Percentiles rank a stretch among this genome's conserved stretches.
Conservation (phyloP, 192 early-diverging fungal genomes). For the Piromyces finnis region DNA sequence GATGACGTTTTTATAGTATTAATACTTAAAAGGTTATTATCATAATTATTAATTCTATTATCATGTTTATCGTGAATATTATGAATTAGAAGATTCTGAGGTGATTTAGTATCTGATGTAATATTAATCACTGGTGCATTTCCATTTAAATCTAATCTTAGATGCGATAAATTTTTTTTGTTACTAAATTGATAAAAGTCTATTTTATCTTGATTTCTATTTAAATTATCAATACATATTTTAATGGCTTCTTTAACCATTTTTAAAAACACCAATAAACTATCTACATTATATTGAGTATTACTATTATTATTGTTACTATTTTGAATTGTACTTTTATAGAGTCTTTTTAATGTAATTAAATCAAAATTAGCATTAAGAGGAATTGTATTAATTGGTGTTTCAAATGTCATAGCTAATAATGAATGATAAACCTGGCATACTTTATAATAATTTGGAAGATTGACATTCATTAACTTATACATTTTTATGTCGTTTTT, state of each 20-base stretch:
- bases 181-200: not conserved
- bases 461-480: not conserved
- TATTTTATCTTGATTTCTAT: not conserved
- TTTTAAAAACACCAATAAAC: not conserved
- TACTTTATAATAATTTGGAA: not conserved
- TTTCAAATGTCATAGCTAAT: not conserved
- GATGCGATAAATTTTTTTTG: too few relatives aligned
- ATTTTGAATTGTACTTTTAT: not conserved
- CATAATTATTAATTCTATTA: too few relatives aligned
- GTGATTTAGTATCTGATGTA: too few relatives aligned
- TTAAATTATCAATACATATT: not conserved
- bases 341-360: not conserved
- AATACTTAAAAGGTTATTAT: not conserved
- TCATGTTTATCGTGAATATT: too few relatives aligned
- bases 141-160: too few relatives aligned
- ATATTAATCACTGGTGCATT: too few relatives aligned
- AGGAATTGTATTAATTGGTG: not conserved
- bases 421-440: not conserved
- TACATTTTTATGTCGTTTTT: not conserved
- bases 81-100: too few relatives aligned
- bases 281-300: not conserved
- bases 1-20: not conserved
- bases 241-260: not conserved
- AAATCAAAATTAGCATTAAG: not conserved
- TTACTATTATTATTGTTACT: too few relatives aligned